Conservation (phyloP, 2,329 filamentous ascomycete genomes). For the Neofusicoccum laricinum region DNA sequence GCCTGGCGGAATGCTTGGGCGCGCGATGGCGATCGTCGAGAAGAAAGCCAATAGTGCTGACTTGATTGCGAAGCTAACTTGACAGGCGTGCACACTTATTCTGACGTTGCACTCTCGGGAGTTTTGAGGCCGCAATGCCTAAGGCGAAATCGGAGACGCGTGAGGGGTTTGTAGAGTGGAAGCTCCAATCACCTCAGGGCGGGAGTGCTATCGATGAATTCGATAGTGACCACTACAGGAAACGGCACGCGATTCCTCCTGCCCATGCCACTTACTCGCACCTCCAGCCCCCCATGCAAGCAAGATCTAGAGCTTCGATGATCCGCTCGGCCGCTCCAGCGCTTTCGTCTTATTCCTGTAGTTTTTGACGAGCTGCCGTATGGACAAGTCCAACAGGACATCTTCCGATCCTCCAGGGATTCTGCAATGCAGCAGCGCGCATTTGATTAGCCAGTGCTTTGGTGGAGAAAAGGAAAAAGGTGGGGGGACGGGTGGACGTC, state of each 20-base stretch:
- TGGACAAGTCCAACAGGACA: constrained; percentile 67
- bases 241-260: background rate
- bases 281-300: background rate
- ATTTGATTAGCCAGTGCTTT: background rate
- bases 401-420: constrained; percentile 71
- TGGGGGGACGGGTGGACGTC: background rate
- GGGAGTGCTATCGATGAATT: background rate
- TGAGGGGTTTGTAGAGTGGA: background rate
- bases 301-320: constrained; percentile 41
- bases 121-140: background rate
- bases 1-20: background rate
- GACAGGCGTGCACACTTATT: background rate
- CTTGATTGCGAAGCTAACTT: background rate
- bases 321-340: constrained; percentile 43
- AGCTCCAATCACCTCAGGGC: background rate
- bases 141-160: background rate
- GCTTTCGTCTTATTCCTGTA: constrained; percentile 58
- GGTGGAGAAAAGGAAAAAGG: too few relatives aligned
- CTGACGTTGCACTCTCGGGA: too few relatives aligned
- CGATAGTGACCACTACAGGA: background rate
- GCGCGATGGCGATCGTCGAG: background rate
- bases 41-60: background rate
- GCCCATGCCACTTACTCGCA: background rate
- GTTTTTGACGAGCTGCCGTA: constrained; percentile 69
- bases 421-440: constrained; percentile 25